These are phyloP conservation scores for Paecilomyces variotii DNA, from an alignment of 2,329 filamentous ascomycete species.

Conservation along the genomic window DNA sequence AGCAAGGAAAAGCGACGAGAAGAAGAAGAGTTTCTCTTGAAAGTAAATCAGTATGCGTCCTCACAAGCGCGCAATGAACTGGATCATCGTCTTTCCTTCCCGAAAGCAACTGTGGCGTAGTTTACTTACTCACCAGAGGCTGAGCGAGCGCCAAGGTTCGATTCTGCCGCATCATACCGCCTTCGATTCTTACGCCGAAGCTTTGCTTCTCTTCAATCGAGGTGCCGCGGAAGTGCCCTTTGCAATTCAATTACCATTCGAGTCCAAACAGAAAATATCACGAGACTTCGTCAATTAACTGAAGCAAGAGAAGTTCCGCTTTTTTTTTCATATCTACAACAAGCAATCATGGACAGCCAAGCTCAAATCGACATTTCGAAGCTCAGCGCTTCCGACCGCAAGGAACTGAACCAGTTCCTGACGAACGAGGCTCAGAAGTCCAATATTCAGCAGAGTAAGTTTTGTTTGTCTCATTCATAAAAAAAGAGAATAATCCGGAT, in stretches of 20 bases:
- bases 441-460: constrained; percentile 43
- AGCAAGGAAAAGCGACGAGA: neutral
- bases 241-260: neutral
- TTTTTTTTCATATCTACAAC: neutral
- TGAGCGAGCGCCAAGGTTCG: constrained; percentile 6
- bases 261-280: neutral
- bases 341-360: constrained; percentile 27
- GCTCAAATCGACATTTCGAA: constrained; percentile 56
- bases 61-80: neutral
- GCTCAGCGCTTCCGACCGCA: constrained; percentile 74
- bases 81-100: neutral
- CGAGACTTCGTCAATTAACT: neutral
- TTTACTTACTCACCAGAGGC: neutral
- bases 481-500: no score
- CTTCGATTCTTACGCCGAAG: constrained; percentile 4
- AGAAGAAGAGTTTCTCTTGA: neutral
- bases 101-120: neutral
- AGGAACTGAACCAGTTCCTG: constrained; percentile 80
- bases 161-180: constrained; percentile 21
- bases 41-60: neutral
- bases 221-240: neutral
- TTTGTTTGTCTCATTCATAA: neutral
- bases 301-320: neutral
- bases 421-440: constrained; percentile 78
- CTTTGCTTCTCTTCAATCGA: neutral